Percentiles rank a stretch among this genome's conserved stretches.
These are phyloP conservation scores for Lathyrus aphaca DNA, from an alignment of 306 rosid genomes.

Conservation along the genomic window DNA sequence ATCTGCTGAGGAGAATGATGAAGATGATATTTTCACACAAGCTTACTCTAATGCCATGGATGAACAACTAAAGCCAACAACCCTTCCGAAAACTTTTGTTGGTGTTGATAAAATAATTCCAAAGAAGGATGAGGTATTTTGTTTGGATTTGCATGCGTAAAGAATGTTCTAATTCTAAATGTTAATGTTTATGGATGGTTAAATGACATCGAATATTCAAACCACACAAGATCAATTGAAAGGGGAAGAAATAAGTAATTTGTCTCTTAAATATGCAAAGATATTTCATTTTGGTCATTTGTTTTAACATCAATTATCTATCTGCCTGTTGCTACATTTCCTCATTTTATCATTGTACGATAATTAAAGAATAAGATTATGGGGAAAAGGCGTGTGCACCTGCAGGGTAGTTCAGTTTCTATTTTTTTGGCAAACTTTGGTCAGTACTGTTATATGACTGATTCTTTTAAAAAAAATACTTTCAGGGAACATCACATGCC, in stretches of 20 bases:
- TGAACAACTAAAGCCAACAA: slow-evolving; percentile 68
- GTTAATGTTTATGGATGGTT: slow-evolving; percentile 5
- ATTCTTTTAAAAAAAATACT: slow-evolving; percentile 15
- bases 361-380: not conserved
- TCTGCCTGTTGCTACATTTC: slow-evolving; percentile 2
- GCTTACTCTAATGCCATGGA: slow-evolving; percentile 78
- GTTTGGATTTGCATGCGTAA: slow-evolving; percentile 33
- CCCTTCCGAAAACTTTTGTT: slow-evolving; percentile 80
- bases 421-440: slow-evolving; percentile 14
- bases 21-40: slow-evolving; percentile 60
- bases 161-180: slow-evolving; percentile 13
- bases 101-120: slow-evolving; percentile 74
- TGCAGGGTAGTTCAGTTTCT: slow-evolving; percentile 27
- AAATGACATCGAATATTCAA: not conserved
- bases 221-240: slow-evolving; percentile 22
- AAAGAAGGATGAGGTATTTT: slow-evolving; percentile 66
- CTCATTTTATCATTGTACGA: not conserved
- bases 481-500: slow-evolving; percentile 71
- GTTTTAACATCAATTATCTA: not conserved
- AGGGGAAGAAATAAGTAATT: not conserved
- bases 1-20: slow-evolving; percentile 45
- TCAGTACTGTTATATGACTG: slow-evolving; percentile 20
- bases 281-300: slow-evolving; percentile 6
- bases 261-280: not conserved
- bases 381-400: not conserved